Base-by-base conservation (phyloP, 2,329 filamentous ascomycete genomes). In the Pseudogymnoascus sp. region DNA sequence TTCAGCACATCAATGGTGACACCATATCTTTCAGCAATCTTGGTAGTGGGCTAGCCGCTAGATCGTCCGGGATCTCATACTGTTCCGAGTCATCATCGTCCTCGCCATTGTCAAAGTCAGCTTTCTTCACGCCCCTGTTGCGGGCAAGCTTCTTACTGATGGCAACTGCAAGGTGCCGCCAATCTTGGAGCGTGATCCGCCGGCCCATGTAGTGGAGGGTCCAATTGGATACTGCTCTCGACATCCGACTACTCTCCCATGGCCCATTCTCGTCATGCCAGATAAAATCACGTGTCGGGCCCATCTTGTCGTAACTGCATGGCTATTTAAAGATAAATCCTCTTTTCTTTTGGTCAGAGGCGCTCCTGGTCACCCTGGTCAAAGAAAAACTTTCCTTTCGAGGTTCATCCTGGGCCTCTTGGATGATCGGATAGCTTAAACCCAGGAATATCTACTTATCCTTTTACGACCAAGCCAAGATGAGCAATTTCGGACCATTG, bases 1-100 rank as follows among this genome's bases (percentile, higher is more conserved):
- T 64, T 64, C 11, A 64, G 36, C 22, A 64, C 36, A 36, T 63
- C 38, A 60, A 64, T 58, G 14, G 9, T 60, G 22, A 39, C 58
- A 25, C 58, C 30, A 60, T 60, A 60, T 25, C 2, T 38, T 23
- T 28, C 58, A 12, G 58, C 33, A 9, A 16, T 60, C 58, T 60
- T 16, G 1, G 7, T 41, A 1, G 58, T 60, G 58, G 58, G 35
- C 16, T 38, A 28, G 58, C 58, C 16, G 58, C 58, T n/a, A 60
- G 58, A 22, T 60, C 35, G 8, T 60, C 58, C 7, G 33, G 33
- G 23, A 60, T 28, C 58, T 60, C 35, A 11, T 60, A 60, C 33
- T 25, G 33, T 11, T 60, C 58, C 22, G 58, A 19, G 23, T 60
- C 22, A 23, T 60, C 36, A 19, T 35, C 16, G n/a, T 60, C 35